Percentiles rank a stretch among this genome's conserved stretches.
phyloP scores from a whole-genome alignment of 1,139 yeast species.

The Candida labiduridarum region DNA sequence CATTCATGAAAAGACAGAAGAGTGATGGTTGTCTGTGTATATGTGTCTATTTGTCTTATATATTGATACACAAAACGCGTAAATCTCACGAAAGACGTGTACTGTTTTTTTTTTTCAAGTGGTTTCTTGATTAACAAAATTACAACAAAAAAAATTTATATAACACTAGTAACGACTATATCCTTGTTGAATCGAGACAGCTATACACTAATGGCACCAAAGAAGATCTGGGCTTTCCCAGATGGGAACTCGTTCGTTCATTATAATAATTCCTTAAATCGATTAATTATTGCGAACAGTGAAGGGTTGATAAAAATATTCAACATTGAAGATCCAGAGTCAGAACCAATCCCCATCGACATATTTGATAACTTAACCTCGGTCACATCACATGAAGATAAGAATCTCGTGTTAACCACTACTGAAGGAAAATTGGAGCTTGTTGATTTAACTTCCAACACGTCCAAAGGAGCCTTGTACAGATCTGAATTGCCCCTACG shows the following conservation, averaged over 20 bases:
- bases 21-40: not conserved
- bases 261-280: slow-evolving; percentile 33
- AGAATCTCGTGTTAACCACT: slow-evolving; percentile 30
- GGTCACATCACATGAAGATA: slow-evolving; percentile 24
- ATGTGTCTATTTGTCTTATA: not conserved
- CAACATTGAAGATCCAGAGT: slow-evolving; percentile 44
- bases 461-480: slow-evolving; percentile 29
- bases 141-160: not conserved
- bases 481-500: slow-evolving; percentile 66
- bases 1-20: not conserved
- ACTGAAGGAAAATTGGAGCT: slow-evolving; percentile 40
- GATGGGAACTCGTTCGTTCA: slow-evolving; percentile 51
- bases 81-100: not conserved
- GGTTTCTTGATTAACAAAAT: not conserved
- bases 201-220: slow-evolving; percentile 9
- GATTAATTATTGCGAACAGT: slow-evolving; percentile 53
- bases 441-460: slow-evolving; percentile 23
- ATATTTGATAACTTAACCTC: slow-evolving; percentile 46
- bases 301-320: slow-evolving; percentile 56
- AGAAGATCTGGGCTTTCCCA: slow-evolving; percentile 39
- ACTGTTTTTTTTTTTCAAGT: not conserved
- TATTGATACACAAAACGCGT: slow-evolving; percentile 1
- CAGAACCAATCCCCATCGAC: slow-evolving; percentile 60
- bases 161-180: not conserved
- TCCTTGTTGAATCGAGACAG: too few species aligned